Conservation (phyloP, 768 basidiomycete genomes). For the Favolaschia claudopus region DNA sequence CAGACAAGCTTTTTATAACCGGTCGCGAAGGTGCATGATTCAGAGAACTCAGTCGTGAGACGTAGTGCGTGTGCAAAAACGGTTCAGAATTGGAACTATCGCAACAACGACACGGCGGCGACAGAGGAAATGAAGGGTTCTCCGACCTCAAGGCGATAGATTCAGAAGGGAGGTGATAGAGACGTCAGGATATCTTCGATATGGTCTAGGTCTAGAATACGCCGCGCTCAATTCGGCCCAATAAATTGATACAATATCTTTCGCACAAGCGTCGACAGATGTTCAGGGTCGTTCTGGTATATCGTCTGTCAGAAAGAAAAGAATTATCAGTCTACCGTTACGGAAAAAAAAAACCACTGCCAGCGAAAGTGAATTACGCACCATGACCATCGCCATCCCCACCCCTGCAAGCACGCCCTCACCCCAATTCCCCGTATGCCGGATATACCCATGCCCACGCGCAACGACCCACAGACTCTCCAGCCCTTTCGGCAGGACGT, state of each 20-base stretch:
- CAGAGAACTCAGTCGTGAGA: no score
- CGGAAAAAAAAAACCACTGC: neutral
- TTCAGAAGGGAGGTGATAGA: no score
- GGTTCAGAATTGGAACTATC: no score
- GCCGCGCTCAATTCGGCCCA: slow-evolving; percentile 85
- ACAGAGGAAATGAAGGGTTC: no score
- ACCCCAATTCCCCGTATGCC: slow-evolving; percentile 72
- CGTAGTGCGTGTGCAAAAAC: no score
- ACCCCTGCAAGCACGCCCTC: slow-evolving; percentile 43
- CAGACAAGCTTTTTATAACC: no score
- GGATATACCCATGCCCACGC: slow-evolving; percentile 77
- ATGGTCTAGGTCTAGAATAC: no score
- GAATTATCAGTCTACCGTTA: slow-evolving; percentile 1
- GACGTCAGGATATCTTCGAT: no score
- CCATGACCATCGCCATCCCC: slow-evolving; percentile 44
- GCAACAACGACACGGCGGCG: no score
- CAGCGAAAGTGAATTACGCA: slow-evolving; percentile 42
- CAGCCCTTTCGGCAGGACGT: slow-evolving; percentile 85
- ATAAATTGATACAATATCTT: slow-evolving; percentile 88
- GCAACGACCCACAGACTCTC: slow-evolving; percentile 91
- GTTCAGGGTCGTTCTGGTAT: slow-evolving; percentile 68
- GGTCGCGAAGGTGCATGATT: no score
- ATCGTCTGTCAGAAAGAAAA: slow-evolving; percentile 56
- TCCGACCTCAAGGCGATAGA: no score
- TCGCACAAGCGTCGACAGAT: slow-evolving; percentile 82